These are phyloP conservation scores for Talaromyces stipitatus DNA, from an alignment of 495 filamentous ascomycete species.

Conservation along the genomic window DNA sequence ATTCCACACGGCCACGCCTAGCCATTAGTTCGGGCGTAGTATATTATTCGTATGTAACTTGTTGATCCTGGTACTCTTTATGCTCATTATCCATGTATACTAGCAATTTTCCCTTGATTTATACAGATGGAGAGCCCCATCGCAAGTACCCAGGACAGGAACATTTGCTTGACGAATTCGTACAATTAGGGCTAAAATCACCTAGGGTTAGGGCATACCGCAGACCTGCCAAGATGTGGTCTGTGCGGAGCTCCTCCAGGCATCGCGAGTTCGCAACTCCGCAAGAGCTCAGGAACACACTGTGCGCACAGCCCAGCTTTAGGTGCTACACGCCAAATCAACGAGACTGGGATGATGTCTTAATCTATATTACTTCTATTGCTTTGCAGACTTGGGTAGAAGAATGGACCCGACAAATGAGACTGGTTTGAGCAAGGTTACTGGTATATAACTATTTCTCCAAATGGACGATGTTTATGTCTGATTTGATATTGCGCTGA, in stretches of 20 bases:
- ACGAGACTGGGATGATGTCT: background rate
- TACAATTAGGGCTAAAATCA: background rate
- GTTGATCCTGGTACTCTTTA: no score
- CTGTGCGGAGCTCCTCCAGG: background rate
- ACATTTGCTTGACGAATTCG: background rate
- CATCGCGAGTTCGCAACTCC: background rate
- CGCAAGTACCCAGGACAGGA: no score
- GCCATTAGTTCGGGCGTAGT: no score
- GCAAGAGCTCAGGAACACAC: background rate
- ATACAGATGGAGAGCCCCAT: no score
- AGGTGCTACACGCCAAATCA: background rate
- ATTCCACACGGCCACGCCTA: no score
- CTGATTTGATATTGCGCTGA: background rate
- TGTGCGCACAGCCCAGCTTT: background rate
- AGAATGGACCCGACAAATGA: conserved; percentile 40
- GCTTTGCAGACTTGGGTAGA: conserved; percentile 5
- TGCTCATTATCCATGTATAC: no score
- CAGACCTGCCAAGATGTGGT: background rate
- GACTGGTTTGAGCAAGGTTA: conserved; percentile 43
- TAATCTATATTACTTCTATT: background rate
- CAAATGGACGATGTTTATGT: no score
- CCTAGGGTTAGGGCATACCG: background rate
- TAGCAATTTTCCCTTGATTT: no score
- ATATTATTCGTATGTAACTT: no score
- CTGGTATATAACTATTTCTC: conserved; percentile 25